phyloP scores from a whole-genome alignment of 177 flowering plant genomes.

The Vitis hybrid region DNA sequence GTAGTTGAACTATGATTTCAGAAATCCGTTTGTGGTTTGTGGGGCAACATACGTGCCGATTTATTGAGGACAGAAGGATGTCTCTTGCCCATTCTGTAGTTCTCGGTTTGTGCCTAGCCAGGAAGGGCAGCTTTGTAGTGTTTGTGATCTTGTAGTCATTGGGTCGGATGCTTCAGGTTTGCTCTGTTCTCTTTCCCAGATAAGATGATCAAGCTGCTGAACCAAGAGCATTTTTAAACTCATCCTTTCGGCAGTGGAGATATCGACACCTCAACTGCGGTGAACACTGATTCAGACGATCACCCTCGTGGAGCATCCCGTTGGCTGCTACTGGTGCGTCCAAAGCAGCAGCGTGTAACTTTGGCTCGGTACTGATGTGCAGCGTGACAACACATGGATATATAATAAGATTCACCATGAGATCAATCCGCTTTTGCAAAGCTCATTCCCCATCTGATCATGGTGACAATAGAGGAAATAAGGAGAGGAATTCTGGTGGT shows the following conservation, averaged over 20 bases:
- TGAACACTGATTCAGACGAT: no score
- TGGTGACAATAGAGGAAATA: no score
- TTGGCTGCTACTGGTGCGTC: no score
- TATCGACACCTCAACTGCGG: no score
- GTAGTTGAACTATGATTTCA: conserved; percentile 72
- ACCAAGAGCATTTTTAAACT: conserved; percentile 1
- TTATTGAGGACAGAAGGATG: conserved; percentile 80
- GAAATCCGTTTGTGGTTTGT: conserved; percentile 83
- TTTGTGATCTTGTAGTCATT: conserved; percentile 74
- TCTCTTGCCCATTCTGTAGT: conserved; percentile 69
- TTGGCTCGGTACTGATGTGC: no score
- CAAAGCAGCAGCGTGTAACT: no score
- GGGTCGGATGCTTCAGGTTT: conserved; percentile 84
- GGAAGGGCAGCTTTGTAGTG: conserved; percentile 65
- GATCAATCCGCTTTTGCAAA: no score
- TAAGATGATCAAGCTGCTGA: conserved; percentile 40
- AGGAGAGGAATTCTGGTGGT: no score
- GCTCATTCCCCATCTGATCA: no score
- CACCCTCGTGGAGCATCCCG: no score
- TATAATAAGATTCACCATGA: no score
- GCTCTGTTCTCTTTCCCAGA: conserved; percentile 77
- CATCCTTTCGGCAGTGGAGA: conserved; percentile 6
- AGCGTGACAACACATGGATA: no score
- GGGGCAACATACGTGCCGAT: conserved; percentile 81
- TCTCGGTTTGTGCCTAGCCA: conserved; percentile 65